Conservation (phyloP, 2,329 filamentous ascomycete species). For the Domatiomyces catenatus region DNA sequence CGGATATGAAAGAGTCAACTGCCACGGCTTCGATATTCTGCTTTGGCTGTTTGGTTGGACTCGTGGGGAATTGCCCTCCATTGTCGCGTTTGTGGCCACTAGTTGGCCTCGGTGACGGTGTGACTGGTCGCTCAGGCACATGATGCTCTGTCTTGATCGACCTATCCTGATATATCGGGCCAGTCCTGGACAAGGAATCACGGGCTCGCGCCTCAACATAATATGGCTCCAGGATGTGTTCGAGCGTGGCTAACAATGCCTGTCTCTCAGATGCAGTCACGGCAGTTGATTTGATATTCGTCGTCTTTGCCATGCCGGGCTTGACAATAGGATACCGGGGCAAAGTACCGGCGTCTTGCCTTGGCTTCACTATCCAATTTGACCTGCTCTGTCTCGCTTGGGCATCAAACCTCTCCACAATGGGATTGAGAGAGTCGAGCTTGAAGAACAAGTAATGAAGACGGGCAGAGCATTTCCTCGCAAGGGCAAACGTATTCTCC, state of each 20-base stretch:
- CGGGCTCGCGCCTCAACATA: conserved; percentile 14
- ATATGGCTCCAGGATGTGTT: conserved; percentile 21
- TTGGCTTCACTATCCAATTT: conserved; percentile 18
- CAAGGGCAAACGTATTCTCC: conserved; percentile 4
- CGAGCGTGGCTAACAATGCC: conserved; percentile 19
- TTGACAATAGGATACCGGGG: conserved; percentile 11
- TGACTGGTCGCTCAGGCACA: neutral
- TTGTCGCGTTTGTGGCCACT: neutral
- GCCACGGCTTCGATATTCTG: neutral
- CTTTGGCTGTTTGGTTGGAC: neutral
- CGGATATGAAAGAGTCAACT: neutral
- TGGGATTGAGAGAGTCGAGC: conserved; percentile 13
- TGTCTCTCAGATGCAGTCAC: conserved; percentile 12
- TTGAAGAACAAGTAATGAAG: conserved; percentile 22
- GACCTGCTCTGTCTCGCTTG: conserved; percentile 16
- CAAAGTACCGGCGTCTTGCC: conserved; percentile 18
- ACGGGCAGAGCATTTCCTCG: conserved; percentile 18
- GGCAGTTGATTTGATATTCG: conserved; percentile 2
- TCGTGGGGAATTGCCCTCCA: neutral
- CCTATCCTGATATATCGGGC: neutral
- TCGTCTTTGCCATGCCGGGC: conserved; percentile 3
- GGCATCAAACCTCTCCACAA: conserved; percentile 22
- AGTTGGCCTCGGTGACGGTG: neutral
- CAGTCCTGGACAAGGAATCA: conserved; percentile 11
- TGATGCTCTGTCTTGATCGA: neutral